Percentiles rank a stretch among this genome's conserved stretches.
These are phyloP conservation scores for Cladophialophora bantiana DNA, from an alignment of 2,329 filamentous ascomycete species.

Conservation along the genomic window DNA sequence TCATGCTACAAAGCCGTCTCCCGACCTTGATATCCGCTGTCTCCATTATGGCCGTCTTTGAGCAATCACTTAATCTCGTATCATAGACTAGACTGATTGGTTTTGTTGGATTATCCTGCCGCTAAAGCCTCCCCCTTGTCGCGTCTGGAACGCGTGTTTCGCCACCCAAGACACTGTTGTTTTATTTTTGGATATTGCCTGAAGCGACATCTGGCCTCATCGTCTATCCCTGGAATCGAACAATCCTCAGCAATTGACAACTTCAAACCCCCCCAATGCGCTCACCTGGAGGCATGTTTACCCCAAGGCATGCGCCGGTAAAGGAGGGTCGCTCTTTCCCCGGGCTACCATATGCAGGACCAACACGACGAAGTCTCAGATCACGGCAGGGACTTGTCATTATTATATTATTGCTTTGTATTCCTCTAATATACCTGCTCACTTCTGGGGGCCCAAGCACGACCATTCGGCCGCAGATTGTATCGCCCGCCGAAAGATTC, in stretches of 20 bases:
- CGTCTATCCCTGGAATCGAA: constrained; percentile 24
- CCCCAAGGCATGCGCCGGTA: constrained; percentile 31
- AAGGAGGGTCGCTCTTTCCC: constrained; percentile 39
- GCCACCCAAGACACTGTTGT: constrained; percentile 16
- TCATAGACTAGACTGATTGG: constrained; percentile 12
- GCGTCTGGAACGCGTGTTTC: constrained; percentile 36
- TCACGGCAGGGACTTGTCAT: constrained; percentile 30
- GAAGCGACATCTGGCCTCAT: constrained; percentile 11
- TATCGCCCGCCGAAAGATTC: constrained; percentile 12
- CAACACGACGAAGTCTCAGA: constrained; percentile 25
- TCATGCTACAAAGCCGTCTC: no score
- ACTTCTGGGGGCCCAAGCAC: constrained; percentile 15
- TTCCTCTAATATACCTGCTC: constrained; percentile 34
- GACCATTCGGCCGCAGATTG: constrained; percentile 14
- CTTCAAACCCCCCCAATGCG: constrained; percentile 11
- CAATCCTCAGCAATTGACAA: not conserved
- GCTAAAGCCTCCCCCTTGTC: constrained; percentile 21
- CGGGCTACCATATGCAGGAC: constrained; percentile 33
- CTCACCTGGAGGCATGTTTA: constrained; percentile 33
- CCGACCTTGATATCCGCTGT: not conserved
- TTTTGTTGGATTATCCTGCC: constrained; percentile 4
- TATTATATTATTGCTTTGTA: constrained; percentile 31
- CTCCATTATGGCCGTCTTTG: constrained; percentile 10
- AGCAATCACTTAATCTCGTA: constrained; percentile 8
- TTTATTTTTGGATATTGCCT: constrained; percentile 14